Evolutionary conservation across 352 stramenopile species (phyloP), one percentile per base, ranked within the genome.

Genomic region (Globisporangium echinulatum): DNA sequence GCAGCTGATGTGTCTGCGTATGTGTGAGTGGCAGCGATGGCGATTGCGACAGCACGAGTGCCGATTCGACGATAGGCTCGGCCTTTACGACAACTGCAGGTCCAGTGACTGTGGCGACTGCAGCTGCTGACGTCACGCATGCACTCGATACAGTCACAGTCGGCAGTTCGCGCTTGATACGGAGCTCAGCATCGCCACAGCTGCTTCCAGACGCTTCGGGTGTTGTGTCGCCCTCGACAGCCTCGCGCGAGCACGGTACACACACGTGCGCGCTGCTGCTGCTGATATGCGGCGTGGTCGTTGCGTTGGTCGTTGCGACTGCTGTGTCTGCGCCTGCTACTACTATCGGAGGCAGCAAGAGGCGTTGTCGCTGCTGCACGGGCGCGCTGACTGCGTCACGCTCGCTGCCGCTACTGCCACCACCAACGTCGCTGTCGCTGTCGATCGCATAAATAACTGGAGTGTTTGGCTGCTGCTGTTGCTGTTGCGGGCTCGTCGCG

Each of bases 391-490:
- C 11, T 7, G 7, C 40, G 7, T 0, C 40, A 8, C 40, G 14
- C 42, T 42, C 19, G 43, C 54, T 14, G 49, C 43, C 42, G 54
- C 25, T 25, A 51, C 40, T 19, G 14, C 54, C 40, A 44, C 19
- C 42, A 13, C 4, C 19, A n/a, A 38, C 52, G 15, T 69, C 65
- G 13, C 56, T 70, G 37, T 69, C 69, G 48, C 63, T 79, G 54
- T 77, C 70, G n/a, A 82, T 63, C 9, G 59, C 67, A 36, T 77
- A 54, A 55, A 82, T 51, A 50, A 66, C 62, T 8, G 54, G 68
- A 42, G 58, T 15, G 3, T 37, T 9, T 9, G 13, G 19, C 19
- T 25, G 19, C 19, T 25, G 19, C 19, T 25, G 19, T 25, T 25
- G 19, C 19, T 25, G n/a, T 25, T 50, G 36, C 5, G 40, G n/a